Conservation (phyloP, 345 rosid species). For the Eucalyptus regnans region DNA sequence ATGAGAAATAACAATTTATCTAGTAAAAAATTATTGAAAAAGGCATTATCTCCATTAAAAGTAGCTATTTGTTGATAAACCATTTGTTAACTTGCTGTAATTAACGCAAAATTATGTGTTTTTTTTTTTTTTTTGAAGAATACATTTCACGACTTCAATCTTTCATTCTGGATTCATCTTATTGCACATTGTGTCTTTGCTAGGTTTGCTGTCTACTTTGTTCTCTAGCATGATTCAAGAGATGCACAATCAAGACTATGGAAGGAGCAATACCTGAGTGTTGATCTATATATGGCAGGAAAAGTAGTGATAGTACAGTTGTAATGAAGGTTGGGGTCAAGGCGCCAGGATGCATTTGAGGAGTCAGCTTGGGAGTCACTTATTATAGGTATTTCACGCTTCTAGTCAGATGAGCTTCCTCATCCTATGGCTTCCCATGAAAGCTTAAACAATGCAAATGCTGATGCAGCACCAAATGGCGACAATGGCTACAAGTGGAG, state of each 20-base stretch:
- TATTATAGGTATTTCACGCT: neutral
- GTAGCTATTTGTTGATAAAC: neutral
- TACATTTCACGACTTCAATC: neutral
- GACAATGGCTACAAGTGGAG: neutral
- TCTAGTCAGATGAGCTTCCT: neutral
- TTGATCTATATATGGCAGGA: neutral
- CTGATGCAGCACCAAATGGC: neutral
- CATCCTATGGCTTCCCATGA: neutral
- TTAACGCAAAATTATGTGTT: no score
- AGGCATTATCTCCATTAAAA: neutral
- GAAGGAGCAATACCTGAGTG: neutral
- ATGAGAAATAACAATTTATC: no score
- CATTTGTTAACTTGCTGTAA: neutral
- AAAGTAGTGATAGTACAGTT: neutral
- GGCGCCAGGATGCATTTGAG: neutral
- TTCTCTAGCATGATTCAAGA: neutral
- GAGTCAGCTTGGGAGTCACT: neutral
- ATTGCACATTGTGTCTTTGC: neutral
- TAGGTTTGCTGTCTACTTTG: neutral
- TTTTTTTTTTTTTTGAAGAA: no score
- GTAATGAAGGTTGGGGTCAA: neutral
- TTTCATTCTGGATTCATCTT: neutral
- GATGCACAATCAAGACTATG: neutral
- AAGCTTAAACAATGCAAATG: neutral
- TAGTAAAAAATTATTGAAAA: neutral